Conservation (phyloP, 352 stramenopile species). For the Phytophthora kernoviae region DNA sequence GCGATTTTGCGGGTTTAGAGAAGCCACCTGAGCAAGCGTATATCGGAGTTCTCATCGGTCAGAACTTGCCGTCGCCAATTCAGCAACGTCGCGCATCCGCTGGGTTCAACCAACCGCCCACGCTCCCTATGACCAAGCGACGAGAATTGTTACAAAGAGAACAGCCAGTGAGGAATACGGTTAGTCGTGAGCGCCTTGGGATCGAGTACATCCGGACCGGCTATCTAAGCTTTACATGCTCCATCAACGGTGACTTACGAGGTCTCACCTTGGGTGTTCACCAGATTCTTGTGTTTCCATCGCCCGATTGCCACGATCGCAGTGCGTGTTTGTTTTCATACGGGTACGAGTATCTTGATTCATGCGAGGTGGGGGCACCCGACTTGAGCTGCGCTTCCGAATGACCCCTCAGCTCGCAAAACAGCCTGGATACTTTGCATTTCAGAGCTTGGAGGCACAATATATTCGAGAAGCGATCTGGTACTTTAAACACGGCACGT, state of each 20-base stretch:
- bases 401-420: conserved; percentile 42
- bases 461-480: conserved; percentile 73
- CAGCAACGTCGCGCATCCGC: conserved; percentile 50
- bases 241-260: conserved; percentile 56
- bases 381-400: conserved; percentile 66
- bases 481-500: conserved; percentile 56
- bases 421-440: conserved; percentile 60
- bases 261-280: conserved; percentile 56
- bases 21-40: conserved; percentile 57
- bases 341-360: conserved; percentile 57
- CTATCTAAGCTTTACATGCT: conserved; percentile 61
- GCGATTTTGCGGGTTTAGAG: conserved; percentile 30
- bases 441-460: conserved; percentile 60
- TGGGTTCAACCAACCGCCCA: conserved; percentile 15
- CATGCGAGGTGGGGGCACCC: conserved; percentile 46
- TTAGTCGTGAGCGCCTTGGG: conserved; percentile 49
- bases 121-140: conserved; percentile 42
- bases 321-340: conserved; percentile 77
- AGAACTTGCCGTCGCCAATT: conserved; percentile 66
- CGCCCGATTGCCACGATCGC: conserved; percentile 57
- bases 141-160: conserved; percentile 62
- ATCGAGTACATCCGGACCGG: conserved; percentile 61
- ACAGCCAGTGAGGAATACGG: conserved; percentile 48
- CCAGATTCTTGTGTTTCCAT: conserved; percentile 63
- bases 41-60: conserved; percentile 67